Evolutionary conservation across 495 filamentous ascomycete genomes (phyloP), one percentile per base, ranked within the genome.

Genomic region (Annulohypoxylon maeteangense): DNA sequence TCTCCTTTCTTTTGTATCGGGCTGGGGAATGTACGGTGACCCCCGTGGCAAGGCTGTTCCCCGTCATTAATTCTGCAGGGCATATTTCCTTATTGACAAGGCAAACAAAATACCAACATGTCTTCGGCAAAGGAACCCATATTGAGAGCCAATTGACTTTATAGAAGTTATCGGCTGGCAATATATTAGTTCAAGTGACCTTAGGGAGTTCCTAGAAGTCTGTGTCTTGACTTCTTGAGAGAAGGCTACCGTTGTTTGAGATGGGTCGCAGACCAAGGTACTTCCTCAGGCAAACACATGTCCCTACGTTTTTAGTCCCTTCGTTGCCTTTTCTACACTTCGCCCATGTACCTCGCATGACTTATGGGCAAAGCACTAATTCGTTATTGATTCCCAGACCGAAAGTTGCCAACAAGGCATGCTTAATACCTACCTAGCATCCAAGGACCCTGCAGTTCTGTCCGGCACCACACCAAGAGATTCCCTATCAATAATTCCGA

Each of bases 281-380:
- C 25, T 16, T 50, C 22, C 22, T 50, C 7, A 65, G 62, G 62
- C 53, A 40, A 40, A 53, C 40, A 51, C 6, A 12, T 2, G 10
- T 22, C 57, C 42, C 27, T 53, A 31, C 1, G 8, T 45, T 2
- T 14, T 48, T 2, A 23, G 36, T 47, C 50, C 25, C 7, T 47
- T 65, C 22, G 10, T 65, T 65, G 62, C 62, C 62, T 53, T 65
- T 56, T 22, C 25, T 65, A 45, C 62, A 65, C 62, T 65, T 55
- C 16, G 8, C 11, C 22, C 12, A 4, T 1, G 10, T 65, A 38
- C 20, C 50, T 16, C 12, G 7, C 54, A 50, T 20, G 36, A 56
- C 34, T 45, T 25, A 7, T 1, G 11, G 10, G 6, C 55, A 16
- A 1, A n/a, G 1, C 45, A 10, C 27, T 45, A 25, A 56, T 36